phyloP scores from a whole-genome alignment of 768 basidiomycete species.

The Lentinula aciculospora region DNA sequence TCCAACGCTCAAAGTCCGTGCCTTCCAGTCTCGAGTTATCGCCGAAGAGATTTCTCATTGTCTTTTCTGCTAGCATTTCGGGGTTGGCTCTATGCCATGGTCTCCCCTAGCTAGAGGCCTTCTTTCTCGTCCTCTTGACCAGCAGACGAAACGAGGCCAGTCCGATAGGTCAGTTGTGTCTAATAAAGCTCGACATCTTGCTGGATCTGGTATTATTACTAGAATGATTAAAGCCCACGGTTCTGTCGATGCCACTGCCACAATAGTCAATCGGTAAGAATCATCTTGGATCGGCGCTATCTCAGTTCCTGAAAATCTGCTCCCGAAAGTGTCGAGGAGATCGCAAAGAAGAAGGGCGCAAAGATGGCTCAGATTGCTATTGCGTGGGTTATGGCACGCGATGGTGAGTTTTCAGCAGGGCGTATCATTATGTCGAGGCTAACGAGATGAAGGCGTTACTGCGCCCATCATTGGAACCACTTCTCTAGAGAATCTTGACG shows the following conservation, averaged over 20 bases:
- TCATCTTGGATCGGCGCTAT: background rate
- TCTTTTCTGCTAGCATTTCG: conserved; percentile 31
- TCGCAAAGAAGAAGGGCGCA: conserved; percentile 44
- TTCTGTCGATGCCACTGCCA: conserved; percentile 16
- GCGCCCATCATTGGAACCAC: conserved; percentile 39
- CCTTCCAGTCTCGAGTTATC: background rate
- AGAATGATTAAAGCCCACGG: conserved; percentile 16
- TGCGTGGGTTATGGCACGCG: conserved; percentile 36
- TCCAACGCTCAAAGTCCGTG: conserved; percentile 45
- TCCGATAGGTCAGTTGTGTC: conserved; percentile 23
- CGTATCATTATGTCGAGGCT: background rate
- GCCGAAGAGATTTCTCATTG: too few species aligned
- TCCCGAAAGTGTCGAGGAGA: conserved; percentile 39
- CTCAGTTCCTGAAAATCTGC: background rate
- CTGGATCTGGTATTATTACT: background rate
- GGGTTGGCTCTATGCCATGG: conserved; percentile 56
- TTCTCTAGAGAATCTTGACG: conserved; percentile 29
- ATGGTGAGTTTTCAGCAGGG: background rate
- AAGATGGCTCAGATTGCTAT: conserved; percentile 55
- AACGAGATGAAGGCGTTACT: conserved; percentile 19
- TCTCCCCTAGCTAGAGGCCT: conserved; percentile 51
- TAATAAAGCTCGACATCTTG: background rate
- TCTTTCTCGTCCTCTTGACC: conserved; percentile 32
- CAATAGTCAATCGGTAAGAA: conserved; percentile 32
- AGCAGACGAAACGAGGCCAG: conserved; percentile 32